phyloP scores from a whole-genome alignment of 495 filamentous ascomycete species.

The Xylaria acuta region DNA sequence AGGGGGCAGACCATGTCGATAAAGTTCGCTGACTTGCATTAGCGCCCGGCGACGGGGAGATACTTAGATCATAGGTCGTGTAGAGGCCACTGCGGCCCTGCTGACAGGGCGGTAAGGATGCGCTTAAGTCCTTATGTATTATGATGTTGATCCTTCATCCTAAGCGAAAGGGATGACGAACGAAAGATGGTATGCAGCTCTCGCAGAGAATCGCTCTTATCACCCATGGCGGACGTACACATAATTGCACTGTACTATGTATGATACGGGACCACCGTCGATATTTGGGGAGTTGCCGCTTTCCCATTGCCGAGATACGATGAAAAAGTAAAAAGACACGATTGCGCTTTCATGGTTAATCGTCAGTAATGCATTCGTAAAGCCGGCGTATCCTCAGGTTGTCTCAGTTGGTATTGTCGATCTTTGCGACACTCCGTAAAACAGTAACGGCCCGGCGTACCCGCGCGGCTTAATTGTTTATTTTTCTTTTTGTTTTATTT shows the following conservation, averaged over 20 bases:
- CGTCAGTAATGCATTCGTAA: too few species aligned
- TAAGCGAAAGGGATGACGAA: neutral
- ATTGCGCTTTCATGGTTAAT: too few species aligned
- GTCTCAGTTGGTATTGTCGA: too few species aligned
- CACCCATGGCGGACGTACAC: neutral
- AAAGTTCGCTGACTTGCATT: conserved; percentile 6
- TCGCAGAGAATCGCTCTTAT: neutral
- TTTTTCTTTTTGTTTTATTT: too few species aligned
- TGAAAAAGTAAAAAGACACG: too few species aligned
- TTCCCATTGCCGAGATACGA: too few species aligned
- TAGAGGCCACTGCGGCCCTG: neutral
- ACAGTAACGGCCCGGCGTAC: neutral
- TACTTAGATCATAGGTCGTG: neutral
- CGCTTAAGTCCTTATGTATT: neutral
- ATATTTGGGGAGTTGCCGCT: too few species aligned
- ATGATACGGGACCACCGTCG: too few species aligned
- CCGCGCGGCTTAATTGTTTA: too few species aligned
- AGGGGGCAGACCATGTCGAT: neutral
- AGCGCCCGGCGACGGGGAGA: conserved; percentile 5
- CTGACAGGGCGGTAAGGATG: neutral
- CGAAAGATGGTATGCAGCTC: neutral
- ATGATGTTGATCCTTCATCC: neutral
- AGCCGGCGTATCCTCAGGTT: too few species aligned
- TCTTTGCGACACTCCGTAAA: neutral
- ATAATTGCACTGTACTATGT: too few species aligned